phyloP scores from a whole-genome alignment of 2,329 filamentous ascomycete genomes.

The Pseudocercospora fuligena region DNA sequence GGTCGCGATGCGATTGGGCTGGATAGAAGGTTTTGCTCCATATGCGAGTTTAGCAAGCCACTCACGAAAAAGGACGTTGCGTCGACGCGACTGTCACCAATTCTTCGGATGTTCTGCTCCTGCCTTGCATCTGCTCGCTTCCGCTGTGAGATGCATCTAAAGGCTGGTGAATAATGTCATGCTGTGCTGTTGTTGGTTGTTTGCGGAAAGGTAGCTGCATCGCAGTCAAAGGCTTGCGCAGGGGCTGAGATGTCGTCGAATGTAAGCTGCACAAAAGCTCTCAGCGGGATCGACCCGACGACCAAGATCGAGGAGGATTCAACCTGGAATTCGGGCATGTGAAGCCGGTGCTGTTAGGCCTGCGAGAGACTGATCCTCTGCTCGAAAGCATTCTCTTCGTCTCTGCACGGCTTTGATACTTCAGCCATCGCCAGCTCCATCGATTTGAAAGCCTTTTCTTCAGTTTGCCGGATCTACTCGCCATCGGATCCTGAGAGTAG shows the following conservation, averaged over 20 bases:
- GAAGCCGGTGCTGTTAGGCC: not conserved
- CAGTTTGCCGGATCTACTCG: not conserved
- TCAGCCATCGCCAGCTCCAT: no score
- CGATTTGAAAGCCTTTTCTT: no score
- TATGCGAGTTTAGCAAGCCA: constrained; percentile 2
- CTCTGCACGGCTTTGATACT: no score
- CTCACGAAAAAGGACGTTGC: not conserved
- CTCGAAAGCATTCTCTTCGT: no score
- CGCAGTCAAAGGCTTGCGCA: not conserved
- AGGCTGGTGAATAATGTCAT: not conserved
- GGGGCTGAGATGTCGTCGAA: not conserved
- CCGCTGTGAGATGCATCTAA: not conserved
- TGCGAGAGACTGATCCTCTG: not conserved
- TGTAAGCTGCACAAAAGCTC: not conserved
- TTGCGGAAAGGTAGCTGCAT: not conserved
- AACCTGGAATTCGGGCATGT: not conserved
- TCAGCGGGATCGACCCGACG: constrained; percentile 4
- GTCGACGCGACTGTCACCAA: not conserved
- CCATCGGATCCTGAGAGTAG: not conserved
- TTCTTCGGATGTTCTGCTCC: not conserved
- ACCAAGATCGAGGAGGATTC: constrained; percentile 7
- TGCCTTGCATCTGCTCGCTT: not conserved
- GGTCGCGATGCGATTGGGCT: not conserved
- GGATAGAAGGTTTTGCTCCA: not conserved
- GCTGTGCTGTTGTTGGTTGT: not conserved